These are phyloP conservation scores for Colletotrichum lentis DNA, from an alignment of 2,329 filamentous ascomycete genomes.

Conservation along the genomic window DNA sequence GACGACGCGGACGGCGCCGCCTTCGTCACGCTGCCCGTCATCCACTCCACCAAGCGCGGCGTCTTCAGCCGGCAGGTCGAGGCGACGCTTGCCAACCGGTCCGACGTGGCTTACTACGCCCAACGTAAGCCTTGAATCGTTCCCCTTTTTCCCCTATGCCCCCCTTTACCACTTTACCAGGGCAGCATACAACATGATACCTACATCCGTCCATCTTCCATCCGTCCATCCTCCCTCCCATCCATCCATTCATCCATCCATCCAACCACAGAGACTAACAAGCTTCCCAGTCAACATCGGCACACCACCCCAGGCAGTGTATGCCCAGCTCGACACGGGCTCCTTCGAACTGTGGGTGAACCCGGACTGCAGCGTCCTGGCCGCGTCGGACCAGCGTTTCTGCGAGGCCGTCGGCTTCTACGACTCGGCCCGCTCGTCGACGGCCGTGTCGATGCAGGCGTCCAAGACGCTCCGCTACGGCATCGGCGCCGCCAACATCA, in stretches of 20 bases:
- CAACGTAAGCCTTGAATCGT: conserved; percentile 48
- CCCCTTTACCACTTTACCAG: too few relatives aligned
- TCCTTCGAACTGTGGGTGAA: conserved; percentile 72
- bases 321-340: conserved; percentile 66
- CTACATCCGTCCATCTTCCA: too few relatives aligned
- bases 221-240: too few relatives aligned
- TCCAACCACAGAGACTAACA: neutral
- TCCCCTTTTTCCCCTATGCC: neutral
- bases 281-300: conserved; percentile 55
- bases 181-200: neutral
- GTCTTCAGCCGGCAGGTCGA: conserved; percentile 55
- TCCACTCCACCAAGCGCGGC: conserved; percentile 44
- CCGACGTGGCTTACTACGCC: conserved; percentile 64
- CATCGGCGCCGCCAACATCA: conserved; percentile 60
- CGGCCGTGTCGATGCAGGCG: conserved; percentile 46
- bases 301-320: conserved; percentile 61
- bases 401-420: conserved; percentile 58
- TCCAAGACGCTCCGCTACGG: conserved; percentile 58
- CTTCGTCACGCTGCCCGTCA: conserved; percentile 44
- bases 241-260: neutral
- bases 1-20: conserved; percentile 36
- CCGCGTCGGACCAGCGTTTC: conserved; percentile 52
- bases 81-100: conserved; percentile 58
- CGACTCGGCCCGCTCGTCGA: conserved; percentile 53
- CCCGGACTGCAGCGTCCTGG: conserved; percentile 61